Conservation (phyloP, 129 eudicot species). For the Ambrosia trifida region DNA sequence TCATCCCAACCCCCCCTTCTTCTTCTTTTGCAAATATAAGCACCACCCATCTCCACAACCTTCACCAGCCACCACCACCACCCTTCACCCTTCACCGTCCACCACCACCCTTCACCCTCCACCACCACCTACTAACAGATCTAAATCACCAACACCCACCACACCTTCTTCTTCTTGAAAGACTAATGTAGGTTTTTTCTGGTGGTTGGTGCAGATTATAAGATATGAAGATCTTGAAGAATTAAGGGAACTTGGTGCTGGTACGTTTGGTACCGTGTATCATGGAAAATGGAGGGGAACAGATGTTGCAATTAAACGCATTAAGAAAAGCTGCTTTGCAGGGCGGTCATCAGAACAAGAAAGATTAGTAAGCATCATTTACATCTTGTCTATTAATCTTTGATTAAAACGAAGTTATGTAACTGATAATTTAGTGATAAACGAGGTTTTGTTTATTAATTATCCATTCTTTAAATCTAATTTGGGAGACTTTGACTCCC, state of each 20-base stretch:
- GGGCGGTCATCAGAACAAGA: conserved; percentile 13
- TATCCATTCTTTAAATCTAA: not conserved
- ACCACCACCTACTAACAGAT: too few species aligned
- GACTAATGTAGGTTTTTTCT: conserved; percentile 3
- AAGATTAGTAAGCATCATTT: conserved; percentile 13
- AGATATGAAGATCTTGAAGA: conserved; percentile 23
- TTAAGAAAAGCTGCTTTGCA: conserved; percentile 21
- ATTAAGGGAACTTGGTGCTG: conserved; percentile 17
- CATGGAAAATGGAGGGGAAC: conserved; percentile 23
- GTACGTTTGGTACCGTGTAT: conserved; percentile 23
- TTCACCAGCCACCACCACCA: too few species aligned
- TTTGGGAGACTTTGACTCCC: not conserved
- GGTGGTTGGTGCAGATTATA: conserved; percentile 14
- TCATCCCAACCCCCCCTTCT: too few species aligned
- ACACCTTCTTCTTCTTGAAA: not conserved
- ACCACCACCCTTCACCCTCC: too few species aligned
- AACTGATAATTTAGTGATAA: too few species aligned
- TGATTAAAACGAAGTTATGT: not conserved
- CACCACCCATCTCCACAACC: too few species aligned
- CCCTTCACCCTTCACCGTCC: too few species aligned
- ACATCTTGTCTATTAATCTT: not conserved
- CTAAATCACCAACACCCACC: too few species aligned
- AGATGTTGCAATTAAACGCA: conserved; percentile 20
- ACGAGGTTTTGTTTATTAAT: too few species aligned
- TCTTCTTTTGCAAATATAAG: too few species aligned